A percentile compares a stretch with the other conserved stretches of the same genome.
phyloP scores from a whole-genome alignment of 306 rosid genomes.

The Erythrophleum fordii region DNA sequence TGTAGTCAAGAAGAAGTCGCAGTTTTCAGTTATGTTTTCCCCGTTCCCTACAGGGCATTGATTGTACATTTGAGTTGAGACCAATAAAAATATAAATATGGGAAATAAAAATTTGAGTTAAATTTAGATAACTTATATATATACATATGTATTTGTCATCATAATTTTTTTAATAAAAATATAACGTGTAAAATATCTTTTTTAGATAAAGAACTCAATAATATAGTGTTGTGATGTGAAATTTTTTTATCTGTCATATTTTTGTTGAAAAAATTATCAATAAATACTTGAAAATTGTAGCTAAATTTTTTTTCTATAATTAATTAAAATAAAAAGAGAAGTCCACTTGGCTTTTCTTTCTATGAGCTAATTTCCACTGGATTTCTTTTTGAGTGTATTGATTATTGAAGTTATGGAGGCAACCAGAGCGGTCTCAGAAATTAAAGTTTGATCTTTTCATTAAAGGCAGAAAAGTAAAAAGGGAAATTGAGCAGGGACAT shows the following conservation, averaged over 20 bases:
- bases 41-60: too few relatives aligned
- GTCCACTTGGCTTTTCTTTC: too few relatives aligned
- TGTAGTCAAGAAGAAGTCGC: background rate
- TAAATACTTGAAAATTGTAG: background rate
- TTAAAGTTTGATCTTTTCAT: conserved; percentile 33
- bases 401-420: conserved; percentile 10
- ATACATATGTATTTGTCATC: too few relatives aligned
- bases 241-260: background rate
- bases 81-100: background rate
- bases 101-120: too few relatives aligned
- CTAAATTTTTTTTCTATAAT: too few relatives aligned
- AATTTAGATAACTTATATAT: too few relatives aligned
- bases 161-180: too few relatives aligned
- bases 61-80: background rate
- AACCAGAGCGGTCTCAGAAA: conserved; percentile 44
- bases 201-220: background rate
- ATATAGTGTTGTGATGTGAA: background rate
- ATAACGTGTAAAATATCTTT: too few relatives aligned
- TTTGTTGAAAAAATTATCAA: too few relatives aligned
- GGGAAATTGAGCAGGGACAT: conserved; percentile 46
- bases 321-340: too few relatives aligned
- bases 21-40: too few relatives aligned
- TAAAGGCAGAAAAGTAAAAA: conserved; percentile 26
- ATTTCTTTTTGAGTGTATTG: background rate
- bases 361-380: background rate